Base-by-base conservation (phyloP, 179 eudicot species). In the Nepenthes alata region DNA sequence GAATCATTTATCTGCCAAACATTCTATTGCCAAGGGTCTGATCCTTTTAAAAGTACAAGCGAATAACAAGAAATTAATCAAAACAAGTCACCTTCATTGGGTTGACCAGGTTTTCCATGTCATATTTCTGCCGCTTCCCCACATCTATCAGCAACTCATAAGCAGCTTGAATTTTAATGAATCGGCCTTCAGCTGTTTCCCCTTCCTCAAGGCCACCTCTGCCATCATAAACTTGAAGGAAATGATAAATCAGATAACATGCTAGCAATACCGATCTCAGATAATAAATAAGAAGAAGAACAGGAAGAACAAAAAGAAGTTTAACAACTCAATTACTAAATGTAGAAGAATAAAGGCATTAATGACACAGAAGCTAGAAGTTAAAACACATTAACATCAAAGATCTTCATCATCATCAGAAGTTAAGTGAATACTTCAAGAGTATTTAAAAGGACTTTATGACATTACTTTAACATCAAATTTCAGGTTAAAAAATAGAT, bases 141-240 rank as follows among this genome's bases (percentile, higher is more conserved):
- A 63, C 73, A 62, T 91, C 98, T 58, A 91, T 73, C 41, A 91
- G 89, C 69, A 91, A 67, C 75, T 91, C 98, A 77, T 91, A 91
- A 66, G 98, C 98, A 63, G 98, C 98, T 79, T 91, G 98, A 68
- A 91, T 87, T 71, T 89, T 91, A 63, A 91, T 91, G 67, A 91
- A 91, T 74, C 96, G 85, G 71, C 86, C 72, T 81, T 89, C 98
- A 57, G 98, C 93, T 59, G 96, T 86, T 78, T 91, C 98, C 60
- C 95, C 98, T 77, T 89, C 88, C 58, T 86, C 95, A 66, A 91
- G 96, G 60, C 83, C 73, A 59, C 96, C 98, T 80, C 83, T 86
- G 61, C 98, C 96, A 85, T 91, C 81, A 75, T 91, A 91, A 64
- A 91, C 98, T 91, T 61, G 4, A 65, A 60, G 36, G 47, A 60